Conservation (phyloP, 805 yeast species). For the Cyberlindnera veronae region DNA sequence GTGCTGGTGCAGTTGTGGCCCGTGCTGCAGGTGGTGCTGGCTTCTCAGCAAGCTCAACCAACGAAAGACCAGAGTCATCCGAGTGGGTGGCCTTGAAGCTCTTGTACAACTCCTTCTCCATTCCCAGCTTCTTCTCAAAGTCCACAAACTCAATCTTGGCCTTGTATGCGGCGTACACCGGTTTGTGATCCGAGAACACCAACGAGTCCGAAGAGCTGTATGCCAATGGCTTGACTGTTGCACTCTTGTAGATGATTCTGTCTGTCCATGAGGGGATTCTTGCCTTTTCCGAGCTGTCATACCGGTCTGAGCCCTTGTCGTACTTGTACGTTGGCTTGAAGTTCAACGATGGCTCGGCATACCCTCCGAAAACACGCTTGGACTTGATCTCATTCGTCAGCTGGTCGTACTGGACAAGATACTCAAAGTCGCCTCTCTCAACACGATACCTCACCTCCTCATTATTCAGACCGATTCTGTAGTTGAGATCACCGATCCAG, state of each 20-base stretch:
- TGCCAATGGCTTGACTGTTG: slow-evolving; percentile 50
- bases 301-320: slow-evolving; percentile 76
- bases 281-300: slow-evolving; percentile 88
- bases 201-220: slow-evolving; percentile 64
- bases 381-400: slow-evolving; percentile 74
- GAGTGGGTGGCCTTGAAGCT: slow-evolving; percentile 43
- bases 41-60: slow-evolving; percentile 19
- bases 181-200: slow-evolving; percentile 82
- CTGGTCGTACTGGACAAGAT: slow-evolving; percentile 72
- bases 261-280: slow-evolving; percentile 99
- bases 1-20: not conserved
- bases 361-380: slow-evolving; percentile 69
- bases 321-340: slow-evolving; percentile 92
- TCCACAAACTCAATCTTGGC: slow-evolving; percentile 68
- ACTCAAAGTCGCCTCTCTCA: slow-evolving; percentile 41
- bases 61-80: slow-evolving; percentile 25
- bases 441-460: slow-evolving; percentile 64
- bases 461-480: slow-evolving; percentile 68
- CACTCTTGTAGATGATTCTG: slow-evolving; percentile 44
- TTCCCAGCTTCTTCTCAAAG: slow-evolving; percentile 50
- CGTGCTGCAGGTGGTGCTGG: not conserved
- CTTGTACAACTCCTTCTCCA: slow-evolving; percentile 58
- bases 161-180: slow-evolving; percentile 78
- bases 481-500: slow-evolving; percentile 95
- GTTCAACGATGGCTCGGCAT: slow-evolving; percentile 64